phyloP scores from a whole-genome alignment of 148 eudicot species.

The Dysphania ambrosioides region DNA sequence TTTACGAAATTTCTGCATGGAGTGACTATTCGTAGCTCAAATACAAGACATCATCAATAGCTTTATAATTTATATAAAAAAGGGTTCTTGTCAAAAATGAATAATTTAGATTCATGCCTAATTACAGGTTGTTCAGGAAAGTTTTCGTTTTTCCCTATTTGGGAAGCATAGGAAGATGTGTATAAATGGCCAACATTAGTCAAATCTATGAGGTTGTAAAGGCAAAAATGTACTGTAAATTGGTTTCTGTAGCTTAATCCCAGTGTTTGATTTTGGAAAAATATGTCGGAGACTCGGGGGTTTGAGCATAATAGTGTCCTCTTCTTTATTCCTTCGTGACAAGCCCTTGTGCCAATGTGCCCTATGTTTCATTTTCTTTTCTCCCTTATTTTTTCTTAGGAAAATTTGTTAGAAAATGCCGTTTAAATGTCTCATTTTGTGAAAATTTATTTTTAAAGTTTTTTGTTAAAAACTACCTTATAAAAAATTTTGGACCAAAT shows the following conservation, averaged over 20 bases:
- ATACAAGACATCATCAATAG: constrained; percentile 30
- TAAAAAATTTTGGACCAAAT: too few species aligned
- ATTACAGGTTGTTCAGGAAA: constrained; percentile 28
- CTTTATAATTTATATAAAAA: constrained; percentile 3
- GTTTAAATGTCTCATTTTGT: too few species aligned
- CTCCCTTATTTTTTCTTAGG: too few species aligned
- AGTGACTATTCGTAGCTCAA: constrained; percentile 47
- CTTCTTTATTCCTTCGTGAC: neutral
- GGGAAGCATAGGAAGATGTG: constrained; percentile 25
- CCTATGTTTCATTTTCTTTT: too few species aligned
- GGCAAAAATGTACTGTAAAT: constrained; percentile 19
- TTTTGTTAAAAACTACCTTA: too few species aligned
- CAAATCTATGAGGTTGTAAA: constrained; percentile 5
- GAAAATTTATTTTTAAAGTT: too few species aligned
- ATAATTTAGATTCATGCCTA: constrained; percentile 20
- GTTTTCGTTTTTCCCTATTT: neutral
- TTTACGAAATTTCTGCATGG: constrained; percentile 74
- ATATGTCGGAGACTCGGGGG: neutral
- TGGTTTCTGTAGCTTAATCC: constrained; percentile 13
- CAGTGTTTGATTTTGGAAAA: neutral
- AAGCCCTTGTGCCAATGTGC: neutral
- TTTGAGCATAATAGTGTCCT: neutral
- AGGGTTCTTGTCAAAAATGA: constrained; percentile 20
- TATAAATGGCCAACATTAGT: constrained; percentile 24
- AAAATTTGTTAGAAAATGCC: too few species aligned